Evolutionary conservation across 345 rosid species (phyloP).

Genomic region (Acer campestre): DNA sequence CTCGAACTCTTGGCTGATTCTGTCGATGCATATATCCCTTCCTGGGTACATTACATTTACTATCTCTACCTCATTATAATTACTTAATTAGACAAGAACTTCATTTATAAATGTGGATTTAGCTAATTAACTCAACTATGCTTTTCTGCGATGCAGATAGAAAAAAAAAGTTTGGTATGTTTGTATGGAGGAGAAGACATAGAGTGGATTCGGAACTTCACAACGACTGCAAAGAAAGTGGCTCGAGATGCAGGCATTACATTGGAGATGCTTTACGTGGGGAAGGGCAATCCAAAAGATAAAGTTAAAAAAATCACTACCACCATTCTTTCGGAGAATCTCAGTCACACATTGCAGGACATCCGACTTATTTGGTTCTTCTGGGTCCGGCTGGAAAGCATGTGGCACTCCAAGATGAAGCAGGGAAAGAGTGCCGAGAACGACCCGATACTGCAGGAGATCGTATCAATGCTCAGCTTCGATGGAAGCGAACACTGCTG

Average conservation of each 20-base stretch:
- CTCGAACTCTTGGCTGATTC: constrained; percentile 49
- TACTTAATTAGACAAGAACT: too few relatives aligned
- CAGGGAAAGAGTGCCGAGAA: constrained; percentile 34
- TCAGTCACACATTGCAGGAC: constrained; percentile 36
- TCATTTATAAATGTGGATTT: too few relatives aligned
- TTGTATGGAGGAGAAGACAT: constrained; percentile 62
- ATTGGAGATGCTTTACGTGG: constrained; percentile 56
- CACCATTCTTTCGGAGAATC: constrained; percentile 18
- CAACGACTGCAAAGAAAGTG: constrained; percentile 24
- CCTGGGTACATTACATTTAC: constrained; percentile 40
- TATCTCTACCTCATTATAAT: not conserved
- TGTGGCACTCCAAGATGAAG: constrained; percentile 63
- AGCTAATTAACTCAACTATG: not conserved
- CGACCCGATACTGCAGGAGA: constrained; percentile 55
- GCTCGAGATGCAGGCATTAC: constrained; percentile 34
- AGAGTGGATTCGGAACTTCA: constrained; percentile 58
- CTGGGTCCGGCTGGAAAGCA: constrained; percentile 66
- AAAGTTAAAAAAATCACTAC: constrained; percentile 23
- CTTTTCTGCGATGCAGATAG: constrained; percentile 27
- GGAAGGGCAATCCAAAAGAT: constrained; percentile 46
- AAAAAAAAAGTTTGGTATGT: constrained; percentile 41
- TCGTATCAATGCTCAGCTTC: constrained; percentile 52
- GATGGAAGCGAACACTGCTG: constrained; percentile 61
- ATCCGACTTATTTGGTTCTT: constrained; percentile 40
- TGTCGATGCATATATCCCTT: constrained; percentile 33